These are phyloP conservation scores for Fusarium sp. DNA, from an alignment of 2,329 filamentous ascomycete species.

Conservation along the genomic window DNA sequence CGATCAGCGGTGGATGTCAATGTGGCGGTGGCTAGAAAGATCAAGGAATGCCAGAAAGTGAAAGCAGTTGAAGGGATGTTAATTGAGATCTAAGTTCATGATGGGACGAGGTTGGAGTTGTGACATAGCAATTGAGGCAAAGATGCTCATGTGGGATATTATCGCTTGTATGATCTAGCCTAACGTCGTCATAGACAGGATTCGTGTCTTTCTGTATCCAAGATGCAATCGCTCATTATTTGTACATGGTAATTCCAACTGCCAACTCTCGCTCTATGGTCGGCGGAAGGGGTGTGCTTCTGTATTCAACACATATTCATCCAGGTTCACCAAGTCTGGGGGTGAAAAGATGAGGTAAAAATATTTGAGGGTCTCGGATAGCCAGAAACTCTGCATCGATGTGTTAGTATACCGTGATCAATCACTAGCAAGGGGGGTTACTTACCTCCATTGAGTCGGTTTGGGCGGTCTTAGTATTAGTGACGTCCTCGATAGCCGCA, in stretches of 20 bases:
- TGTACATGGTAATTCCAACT: not conserved
- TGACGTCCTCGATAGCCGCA: conserved; percentile 61
- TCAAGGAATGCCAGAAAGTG: not conserved
- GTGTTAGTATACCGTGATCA: not conserved
- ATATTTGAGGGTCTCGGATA: conserved; percentile 80
- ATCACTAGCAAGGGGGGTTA: conserved; percentile 12
- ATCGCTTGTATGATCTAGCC: not conserved
- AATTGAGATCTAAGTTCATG: conserved; percentile 21
- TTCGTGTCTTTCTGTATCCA: not conserved
- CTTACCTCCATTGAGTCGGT: conserved; percentile 71
- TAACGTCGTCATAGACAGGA: not conserved
- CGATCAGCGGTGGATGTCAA: not conserved
- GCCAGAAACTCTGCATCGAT: conserved; percentile 72
- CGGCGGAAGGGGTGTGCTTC: conserved; percentile 61
- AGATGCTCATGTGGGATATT: not conserved
- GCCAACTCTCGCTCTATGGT: conserved; percentile 3
- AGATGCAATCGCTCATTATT: not conserved
- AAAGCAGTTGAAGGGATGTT: conserved; percentile 19
- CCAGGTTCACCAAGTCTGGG: conserved; percentile 71
- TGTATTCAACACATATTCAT: conserved; percentile 74
- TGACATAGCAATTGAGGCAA: not conserved
- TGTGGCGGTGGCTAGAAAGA: not conserved
- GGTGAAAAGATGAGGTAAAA: conserved; percentile 79
- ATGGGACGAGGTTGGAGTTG: not conserved
- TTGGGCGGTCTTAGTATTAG: conserved; percentile 48